Evolutionary conservation across 805 yeast genomes (phyloP).

Genomic region (Lipomyces spencermartinsiae): DNA sequence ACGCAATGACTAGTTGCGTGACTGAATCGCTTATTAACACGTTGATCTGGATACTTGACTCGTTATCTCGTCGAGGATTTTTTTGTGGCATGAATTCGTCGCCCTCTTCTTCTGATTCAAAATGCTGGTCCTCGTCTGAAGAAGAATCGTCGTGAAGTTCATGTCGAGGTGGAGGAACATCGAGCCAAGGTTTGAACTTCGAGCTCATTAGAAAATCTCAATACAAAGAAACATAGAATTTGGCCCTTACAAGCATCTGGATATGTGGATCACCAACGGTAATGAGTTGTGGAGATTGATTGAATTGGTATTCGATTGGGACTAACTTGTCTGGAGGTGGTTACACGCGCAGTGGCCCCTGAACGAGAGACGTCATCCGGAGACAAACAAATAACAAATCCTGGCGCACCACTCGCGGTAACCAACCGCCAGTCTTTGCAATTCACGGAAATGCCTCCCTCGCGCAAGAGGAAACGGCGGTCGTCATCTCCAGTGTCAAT

Average conservation of each 20-base stretch:
- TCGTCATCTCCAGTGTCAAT: neutral
- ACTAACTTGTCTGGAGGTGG: too few species aligned
- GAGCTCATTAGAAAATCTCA: neutral
- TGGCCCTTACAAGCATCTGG: neutral
- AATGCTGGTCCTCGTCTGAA: slow-evolving; percentile 37
- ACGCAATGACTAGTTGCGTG: slow-evolving; percentile 14
- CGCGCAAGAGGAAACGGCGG: neutral
- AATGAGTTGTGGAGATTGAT: neutral
- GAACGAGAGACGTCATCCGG: neutral
- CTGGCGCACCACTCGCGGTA: neutral
- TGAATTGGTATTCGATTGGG: neutral
- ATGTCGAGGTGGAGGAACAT: slow-evolving; percentile 52
- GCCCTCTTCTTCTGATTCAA: slow-evolving; percentile 11
- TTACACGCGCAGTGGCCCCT: neutral
- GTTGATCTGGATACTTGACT: slow-evolving; percentile 6
- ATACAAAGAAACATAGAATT: neutral
- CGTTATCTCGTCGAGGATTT: slow-evolving; percentile 14
- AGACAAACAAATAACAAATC: neutral
- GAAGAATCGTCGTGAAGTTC: slow-evolving; percentile 50
- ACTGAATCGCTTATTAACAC: slow-evolving; percentile 9
- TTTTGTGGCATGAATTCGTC: slow-evolving; percentile 11
- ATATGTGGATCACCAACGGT: neutral
- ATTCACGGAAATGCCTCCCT: neutral
- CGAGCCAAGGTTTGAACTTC: slow-evolving; percentile 55
- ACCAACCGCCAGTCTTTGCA: neutral